Evolutionary conservation across 164 flowering plant genomes (phyloP).

Genomic region (Liquidambar formosana): DNA sequence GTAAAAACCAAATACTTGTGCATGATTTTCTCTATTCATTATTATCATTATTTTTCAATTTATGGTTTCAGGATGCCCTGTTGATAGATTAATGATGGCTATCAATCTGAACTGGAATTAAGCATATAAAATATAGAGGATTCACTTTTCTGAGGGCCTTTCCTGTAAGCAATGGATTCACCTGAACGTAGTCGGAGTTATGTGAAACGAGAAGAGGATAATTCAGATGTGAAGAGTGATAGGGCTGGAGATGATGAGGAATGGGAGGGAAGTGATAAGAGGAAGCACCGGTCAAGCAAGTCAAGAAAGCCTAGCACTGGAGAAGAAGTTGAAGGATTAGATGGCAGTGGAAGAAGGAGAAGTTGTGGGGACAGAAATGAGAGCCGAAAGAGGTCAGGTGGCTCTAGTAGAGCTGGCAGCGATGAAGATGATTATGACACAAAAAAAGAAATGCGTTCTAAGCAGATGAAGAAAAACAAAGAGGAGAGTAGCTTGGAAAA

Average conservation of each 20-base stretch:
- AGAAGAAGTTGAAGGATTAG: constrained; percentile 64
- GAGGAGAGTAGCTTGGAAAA: constrained; percentile 78
- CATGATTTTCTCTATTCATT: too few species aligned
- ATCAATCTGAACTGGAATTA: too few species aligned
- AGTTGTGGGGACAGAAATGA: constrained; percentile 60
- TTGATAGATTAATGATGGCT: too few species aligned
- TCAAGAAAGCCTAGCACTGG: constrained; percentile 55
- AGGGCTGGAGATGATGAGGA: constrained; percentile 68
- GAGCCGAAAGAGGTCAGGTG: constrained; percentile 58
- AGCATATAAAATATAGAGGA: too few species aligned
- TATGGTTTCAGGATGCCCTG: too few species aligned
- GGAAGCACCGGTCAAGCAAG: constrained; percentile 75
- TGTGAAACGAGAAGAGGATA: constrained; percentile 54
- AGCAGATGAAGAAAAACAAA: constrained; percentile 62
- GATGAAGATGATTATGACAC: constrained; percentile 76
- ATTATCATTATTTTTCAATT: too few species aligned
- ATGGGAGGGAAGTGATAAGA: constrained; percentile 71
- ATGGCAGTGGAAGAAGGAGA: constrained; percentile 58
- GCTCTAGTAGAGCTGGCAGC: constrained; percentile 59
- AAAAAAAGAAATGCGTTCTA: constrained; percentile 64
- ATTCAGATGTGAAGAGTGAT: constrained; percentile 49
- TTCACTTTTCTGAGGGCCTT: background rate
- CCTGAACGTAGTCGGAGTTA: constrained; percentile 53
- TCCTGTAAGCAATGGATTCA: constrained; percentile 53
- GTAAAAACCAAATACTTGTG: too few species aligned